Percentiles rank a stretch among this genome's conserved stretches.
Conservation (phyloP, 2,329 filamentous ascomycete species). For the Pseudogymnoascus sp. region DNA sequence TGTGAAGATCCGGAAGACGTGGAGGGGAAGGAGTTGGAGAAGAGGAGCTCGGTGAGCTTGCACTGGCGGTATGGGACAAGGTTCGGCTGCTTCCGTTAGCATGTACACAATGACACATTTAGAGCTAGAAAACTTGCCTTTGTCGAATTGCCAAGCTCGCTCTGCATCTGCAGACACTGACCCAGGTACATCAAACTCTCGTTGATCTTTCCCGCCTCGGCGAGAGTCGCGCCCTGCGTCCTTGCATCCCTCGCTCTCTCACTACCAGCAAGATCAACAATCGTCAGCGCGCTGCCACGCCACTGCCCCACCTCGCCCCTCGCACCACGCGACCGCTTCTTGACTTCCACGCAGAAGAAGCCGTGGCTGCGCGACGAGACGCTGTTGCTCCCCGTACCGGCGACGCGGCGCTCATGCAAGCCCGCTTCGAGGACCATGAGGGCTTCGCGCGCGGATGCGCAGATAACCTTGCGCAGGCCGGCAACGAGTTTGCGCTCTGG, state of each 20-base stretch:
- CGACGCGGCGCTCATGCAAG: conserved; percentile 75
- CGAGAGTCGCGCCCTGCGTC: conserved; percentile 84
- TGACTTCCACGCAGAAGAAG: conserved; percentile 92
- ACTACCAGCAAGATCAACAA: conserved; percentile 88
- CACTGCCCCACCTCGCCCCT: conserved; percentile 51
- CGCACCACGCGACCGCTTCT: conserved; percentile 55
- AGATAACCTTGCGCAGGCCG: conserved; percentile 83
- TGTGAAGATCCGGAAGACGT: conserved; percentile 14
- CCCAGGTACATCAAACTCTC: conserved; percentile 97
- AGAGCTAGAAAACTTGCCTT: conserved; percentile 47
- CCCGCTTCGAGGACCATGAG: conserved; percentile 85
- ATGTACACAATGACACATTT: not conserved
- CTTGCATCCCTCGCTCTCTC: conserved; percentile 90
- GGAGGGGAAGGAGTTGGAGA: conserved; percentile 72
- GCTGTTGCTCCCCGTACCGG: conserved; percentile 88
- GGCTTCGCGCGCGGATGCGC: conserved; percentile 72
- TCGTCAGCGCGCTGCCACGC: conserved; percentile 70
- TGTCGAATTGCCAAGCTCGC: conserved; percentile 61
- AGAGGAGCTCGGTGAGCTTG: conserved; percentile 76
- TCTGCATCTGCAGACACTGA: conserved; percentile 93
- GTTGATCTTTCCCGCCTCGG: conserved; percentile 96
- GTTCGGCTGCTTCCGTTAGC: conserved; percentile 44
- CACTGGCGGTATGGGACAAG: conserved; percentile 74
- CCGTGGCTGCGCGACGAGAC: conserved; percentile 88
- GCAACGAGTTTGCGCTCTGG: conserved; percentile 92